Conservation (phyloP, 1,284 basidiomycete species). For the Schizopora paradoxa region DNA sequence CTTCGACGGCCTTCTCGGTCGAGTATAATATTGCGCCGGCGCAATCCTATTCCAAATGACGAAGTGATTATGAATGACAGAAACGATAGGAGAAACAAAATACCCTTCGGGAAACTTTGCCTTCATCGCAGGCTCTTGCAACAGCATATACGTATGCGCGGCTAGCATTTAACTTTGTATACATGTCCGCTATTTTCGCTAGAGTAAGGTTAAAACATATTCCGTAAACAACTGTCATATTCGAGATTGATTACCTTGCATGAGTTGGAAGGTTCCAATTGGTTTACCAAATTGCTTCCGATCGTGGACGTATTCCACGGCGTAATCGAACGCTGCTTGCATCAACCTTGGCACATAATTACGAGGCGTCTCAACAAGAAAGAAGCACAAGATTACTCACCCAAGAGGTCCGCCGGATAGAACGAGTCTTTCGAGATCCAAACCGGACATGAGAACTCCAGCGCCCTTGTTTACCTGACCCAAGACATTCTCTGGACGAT, state of each 20-base stretch:
- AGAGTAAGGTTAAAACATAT: conserved; percentile 8
- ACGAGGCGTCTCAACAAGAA: conserved; percentile 28
- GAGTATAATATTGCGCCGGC: conserved; percentile 90
- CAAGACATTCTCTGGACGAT: conserved; percentile 76
- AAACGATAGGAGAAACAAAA: conserved; percentile 25
- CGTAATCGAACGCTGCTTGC: conserved; percentile 91
- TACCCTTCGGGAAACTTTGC: conserved; percentile 77
- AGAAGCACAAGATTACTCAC: conserved; percentile 22
- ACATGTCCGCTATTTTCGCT: conserved; percentile 91
- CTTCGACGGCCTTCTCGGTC: conserved; percentile 85
- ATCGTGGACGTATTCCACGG: conserved; percentile 86
- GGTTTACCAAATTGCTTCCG: conserved; percentile 86
- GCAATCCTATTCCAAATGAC: no score
- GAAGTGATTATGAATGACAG: conserved; percentile 8
- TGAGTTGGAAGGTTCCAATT: conserved; percentile 90
- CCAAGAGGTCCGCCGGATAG: conserved; percentile 79
- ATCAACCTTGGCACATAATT: conserved; percentile 66
- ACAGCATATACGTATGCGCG: conserved; percentile 92
- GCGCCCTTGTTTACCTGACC: conserved; percentile 78
- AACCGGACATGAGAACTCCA: conserved; percentile 87
- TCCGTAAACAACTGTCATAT: background rate
- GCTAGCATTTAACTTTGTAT: conserved; percentile 86
- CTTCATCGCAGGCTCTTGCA: conserved; percentile 80
- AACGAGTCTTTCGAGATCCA: conserved; percentile 90
- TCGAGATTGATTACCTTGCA: conserved; percentile 73